Conservation (phyloP, 495 filamentous ascomycete species). For the Mytilinidion resinicola region DNA sequence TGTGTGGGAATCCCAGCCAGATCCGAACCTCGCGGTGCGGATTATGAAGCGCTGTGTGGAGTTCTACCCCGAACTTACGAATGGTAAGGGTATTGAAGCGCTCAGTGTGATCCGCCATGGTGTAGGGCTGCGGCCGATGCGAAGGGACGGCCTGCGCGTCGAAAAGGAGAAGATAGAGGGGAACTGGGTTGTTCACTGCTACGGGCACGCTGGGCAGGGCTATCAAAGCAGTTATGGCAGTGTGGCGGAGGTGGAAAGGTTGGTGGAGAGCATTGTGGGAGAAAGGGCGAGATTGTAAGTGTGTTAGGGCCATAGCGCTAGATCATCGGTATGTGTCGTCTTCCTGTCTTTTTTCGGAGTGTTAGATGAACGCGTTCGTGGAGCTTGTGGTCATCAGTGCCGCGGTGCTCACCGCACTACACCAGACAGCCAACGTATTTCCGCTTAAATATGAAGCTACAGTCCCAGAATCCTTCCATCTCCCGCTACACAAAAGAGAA, state of each 20-base stretch:
- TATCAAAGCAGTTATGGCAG: constrained; percentile 86
- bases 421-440: too few species aligned
- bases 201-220: constrained; percentile 90
- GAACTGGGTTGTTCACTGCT: constrained; percentile 85
- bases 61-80: constrained; percentile 63
- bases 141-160: constrained; percentile 69
- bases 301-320: too few species aligned
- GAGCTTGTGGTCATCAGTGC: too few species aligned
- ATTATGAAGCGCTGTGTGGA: constrained; percentile 85
- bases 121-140: constrained; percentile 76
- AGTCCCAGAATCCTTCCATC: too few species aligned
- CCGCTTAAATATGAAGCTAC: too few species aligned
- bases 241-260: constrained; percentile 57
- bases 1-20: constrained; percentile 75
- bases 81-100: constrained; percentile 69
- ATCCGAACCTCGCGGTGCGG: constrained; percentile 70
- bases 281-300: constrained; percentile 29
- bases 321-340: too few species aligned
- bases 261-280: constrained; percentile 60
- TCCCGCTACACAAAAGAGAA: too few species aligned
- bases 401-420: too few species aligned
- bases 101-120: constrained; percentile 82
- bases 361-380: too few species aligned
- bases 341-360: too few species aligned
- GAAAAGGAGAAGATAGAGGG: constrained; percentile 71